Conservation (phyloP, 176 grass and related monocot species). For the Triticum monococcum region DNA sequence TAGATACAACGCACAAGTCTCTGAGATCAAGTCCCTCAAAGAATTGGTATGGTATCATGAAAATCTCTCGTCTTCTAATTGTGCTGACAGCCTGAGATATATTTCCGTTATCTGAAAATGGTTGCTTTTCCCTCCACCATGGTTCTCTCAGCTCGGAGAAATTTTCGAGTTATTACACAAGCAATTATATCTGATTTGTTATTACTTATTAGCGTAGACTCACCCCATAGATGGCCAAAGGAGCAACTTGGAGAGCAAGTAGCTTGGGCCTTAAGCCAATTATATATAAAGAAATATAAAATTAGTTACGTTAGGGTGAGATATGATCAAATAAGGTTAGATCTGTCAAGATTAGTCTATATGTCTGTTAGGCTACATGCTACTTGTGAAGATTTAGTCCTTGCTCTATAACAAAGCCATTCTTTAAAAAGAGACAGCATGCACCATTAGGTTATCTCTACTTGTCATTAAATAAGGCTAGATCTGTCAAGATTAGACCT, state of each 20-base stretch:
- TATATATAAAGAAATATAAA: background rate
- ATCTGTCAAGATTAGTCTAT: background rate
- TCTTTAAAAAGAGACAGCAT: background rate
- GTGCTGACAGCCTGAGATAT: background rate
- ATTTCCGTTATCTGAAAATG: slow-evolving; percentile 21
- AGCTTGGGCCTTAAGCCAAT: background rate
- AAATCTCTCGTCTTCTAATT: slow-evolving; percentile 17
- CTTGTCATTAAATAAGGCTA: background rate
- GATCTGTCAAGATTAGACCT: background rate
- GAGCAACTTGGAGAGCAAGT: background rate
- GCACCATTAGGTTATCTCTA: background rate
- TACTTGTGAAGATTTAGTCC: too few relatives aligned
- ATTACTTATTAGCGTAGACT: background rate
- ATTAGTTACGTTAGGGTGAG: background rate
- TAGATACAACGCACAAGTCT: slow-evolving; percentile 56
- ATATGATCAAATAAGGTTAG: slow-evolving; percentile 1
- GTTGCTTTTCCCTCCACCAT: background rate
- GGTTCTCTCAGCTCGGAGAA: background rate
- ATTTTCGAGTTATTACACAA: background rate
- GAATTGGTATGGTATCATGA: slow-evolving; percentile 59
- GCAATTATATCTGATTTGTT: slow-evolving; percentile 17
- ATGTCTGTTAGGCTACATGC: too few relatives aligned
- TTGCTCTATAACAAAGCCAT: background rate
- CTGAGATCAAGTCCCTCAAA: slow-evolving; percentile 78
- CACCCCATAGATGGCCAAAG: background rate